Evolutionary conservation across 768 basidiomycete species (phyloP), one percentile per base, ranked within the genome.

Genomic region (Strobilomyces dryophilus): DNA sequence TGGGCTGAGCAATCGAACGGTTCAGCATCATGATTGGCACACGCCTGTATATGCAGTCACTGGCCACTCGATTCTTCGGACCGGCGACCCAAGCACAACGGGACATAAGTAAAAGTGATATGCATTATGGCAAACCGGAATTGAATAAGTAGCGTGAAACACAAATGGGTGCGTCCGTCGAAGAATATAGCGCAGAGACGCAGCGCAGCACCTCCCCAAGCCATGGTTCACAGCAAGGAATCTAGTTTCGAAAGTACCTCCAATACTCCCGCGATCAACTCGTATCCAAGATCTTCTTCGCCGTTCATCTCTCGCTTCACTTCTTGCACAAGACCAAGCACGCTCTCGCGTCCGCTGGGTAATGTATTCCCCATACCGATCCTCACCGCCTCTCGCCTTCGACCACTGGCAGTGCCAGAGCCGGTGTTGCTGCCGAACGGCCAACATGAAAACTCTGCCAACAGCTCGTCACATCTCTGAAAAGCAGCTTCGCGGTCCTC

Each of bases 401-500:
- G 68, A 44, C 70, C 67, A 44, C 71, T 67, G 31, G 70, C 67
- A 6, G 70, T 71, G 17, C 67, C 66, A 9, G 67, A 57, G 1
- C 70, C 64, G 1, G 67, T 56, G 29, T 64, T 69, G 36, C 73
- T 75, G 5, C 78, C 93, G 64, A 90, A 94, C 12, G 95, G 95
- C 93, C 93, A 99, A 29, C 76, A 78, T 27, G 83, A 79, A 69
- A 98, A 98, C 71, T 95, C 95, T 41, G 84, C 87, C 32, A 99
- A 74, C 24, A 99, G 83, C 58, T 99, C 97, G 65, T 99, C 95
- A 61, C 92, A 93, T 55, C 97, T 75, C 58, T 84, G 85, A 68
- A 98, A 97, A 31, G 95, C 95, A 5, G 83, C 85, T 74, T 99
- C 97, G 50, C 95, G 74, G 50, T 94, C 90, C 68, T 98, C 97